Percentiles rank a stretch among this genome's conserved stretches.
Conservation (phyloP, 2,329 filamentous ascomycete genomes). For the Neofusicoccum kwambonambiense region DNA sequence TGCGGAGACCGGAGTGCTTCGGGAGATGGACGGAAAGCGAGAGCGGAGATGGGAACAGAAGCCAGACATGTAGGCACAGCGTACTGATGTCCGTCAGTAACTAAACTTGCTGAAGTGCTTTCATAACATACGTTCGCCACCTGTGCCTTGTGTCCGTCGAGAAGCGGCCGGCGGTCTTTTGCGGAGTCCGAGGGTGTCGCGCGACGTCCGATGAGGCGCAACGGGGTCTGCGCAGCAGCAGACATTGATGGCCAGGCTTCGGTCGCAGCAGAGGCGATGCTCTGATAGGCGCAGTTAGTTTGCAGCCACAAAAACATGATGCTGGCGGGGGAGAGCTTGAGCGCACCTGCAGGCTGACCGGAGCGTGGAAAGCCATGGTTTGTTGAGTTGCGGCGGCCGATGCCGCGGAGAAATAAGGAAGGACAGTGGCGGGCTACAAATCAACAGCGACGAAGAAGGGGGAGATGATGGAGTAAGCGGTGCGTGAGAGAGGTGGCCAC, state of each 20-base stretch:
- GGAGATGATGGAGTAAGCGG: background rate
- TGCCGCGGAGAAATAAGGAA: conserved; percentile 10
- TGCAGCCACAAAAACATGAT: conserved; percentile 20
- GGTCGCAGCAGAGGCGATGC: conserved; percentile 39
- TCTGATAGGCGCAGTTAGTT: conserved; percentile 38
- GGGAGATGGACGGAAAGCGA: conserved; percentile 20
- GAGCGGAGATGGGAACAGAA: conserved; percentile 19
- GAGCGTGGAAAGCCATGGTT: conserved; percentile 54
- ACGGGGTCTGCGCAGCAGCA: conserved; percentile 35
- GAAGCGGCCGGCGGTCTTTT: conserved; percentile 11
- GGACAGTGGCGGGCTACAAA: conserved; percentile 6
- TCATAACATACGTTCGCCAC: background rate
- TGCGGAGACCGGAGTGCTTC: background rate
- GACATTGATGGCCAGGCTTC: conserved; percentile 44
- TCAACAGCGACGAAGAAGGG: background rate
- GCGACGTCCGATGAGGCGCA: conserved; percentile 30
- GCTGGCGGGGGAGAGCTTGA: conserved; percentile 26
- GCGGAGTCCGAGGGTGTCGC: conserved; percentile 23
- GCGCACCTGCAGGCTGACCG: conserved; percentile 49
- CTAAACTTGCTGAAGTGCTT: background rate
- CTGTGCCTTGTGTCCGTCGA: background rate
- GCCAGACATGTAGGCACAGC: conserved; percentile 1
- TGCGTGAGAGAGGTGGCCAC: conserved; percentile 6
- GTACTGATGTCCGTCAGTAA: background rate
- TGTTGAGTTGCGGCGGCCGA: conserved; percentile 3